Evolutionary conservation across 345 rosid genomes (phyloP), one percentile per base, ranked within the genome.

Genomic region (Moricandia moricandioides): DNA sequence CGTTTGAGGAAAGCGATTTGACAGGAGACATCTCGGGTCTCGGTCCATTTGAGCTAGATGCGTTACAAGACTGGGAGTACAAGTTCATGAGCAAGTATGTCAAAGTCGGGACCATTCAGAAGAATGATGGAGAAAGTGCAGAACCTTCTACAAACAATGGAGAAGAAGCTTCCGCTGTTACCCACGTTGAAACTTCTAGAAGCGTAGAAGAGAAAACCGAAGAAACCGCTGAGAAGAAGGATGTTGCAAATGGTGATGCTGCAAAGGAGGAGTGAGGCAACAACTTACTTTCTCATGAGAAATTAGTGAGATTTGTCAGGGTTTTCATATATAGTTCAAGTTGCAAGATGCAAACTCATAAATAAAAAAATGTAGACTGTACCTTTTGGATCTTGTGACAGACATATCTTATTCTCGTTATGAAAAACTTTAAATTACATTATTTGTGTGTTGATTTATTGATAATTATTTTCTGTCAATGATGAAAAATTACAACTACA

Each of bases 11-110:
- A 0, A 83, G 78, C 39, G 99, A 96, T 82, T 79, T 96, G 76
- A 96, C 97, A 0, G 96, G 98, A 18, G 99, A 96, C 74, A 84
- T 86, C 60, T 87, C 99, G 0, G 97, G 96, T 71, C 98, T 96
- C 1, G 93, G 97, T 75, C 88, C 98, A 4, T 92, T 84, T 33
- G 99, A 96, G 82, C 70, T 92, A 72, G 99, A 92, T 13, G 94
- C 99, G 3, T 79, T 95, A 74, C 97, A 89, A 81, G 99, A 95
- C 82, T 95, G 99, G 99, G 97, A 95, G 65, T 90, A 86, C 88
- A 92, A 92, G 85, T 95, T 95, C 87, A 95, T 92, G 99, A 87
- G 97, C 84, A 95, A 95, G 86, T 95, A 95, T 54, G 92, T 78
- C 3, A 90, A 86, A 84, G 99, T 95, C 0, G 99, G 99, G 29